Evolutionary conservation across 805 yeast genomes (phyloP), one percentile per base, ranked within the genome.

Genomic region (Saturnispora besseyi): DNA sequence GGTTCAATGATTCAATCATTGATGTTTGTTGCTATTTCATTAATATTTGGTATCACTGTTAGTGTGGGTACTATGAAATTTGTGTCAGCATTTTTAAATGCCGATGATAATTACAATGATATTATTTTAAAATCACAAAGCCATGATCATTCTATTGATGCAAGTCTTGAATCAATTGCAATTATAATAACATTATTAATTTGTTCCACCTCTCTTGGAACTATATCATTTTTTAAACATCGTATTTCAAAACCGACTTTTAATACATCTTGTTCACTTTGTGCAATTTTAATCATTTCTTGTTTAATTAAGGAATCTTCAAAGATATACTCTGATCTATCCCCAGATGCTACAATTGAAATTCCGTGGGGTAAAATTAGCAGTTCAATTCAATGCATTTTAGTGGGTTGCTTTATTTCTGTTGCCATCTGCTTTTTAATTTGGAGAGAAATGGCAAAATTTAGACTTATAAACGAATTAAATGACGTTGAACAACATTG

Each of bases 1-100:
- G 96, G 96, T 0, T 78, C 87, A 18, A 87, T 87, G 91, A 75
- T 80, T 52, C 88, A 87, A 60, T 81, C 89, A 11, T 62, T 84
- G 15, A 60, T 77, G 41, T 87, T 78, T 65, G 90, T 82, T 3
- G 56, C 72, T 0, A 51, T 77, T 2, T 70, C 88, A 1, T 64
- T 85, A 13, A 47, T 69, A 4, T 87, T 71, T 66, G 76, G 57
- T 29, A 54, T 54, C 13, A 51, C 48, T 4, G 45, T 52, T 10
- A 50, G 52, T 40, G 40, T 52, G 15, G 13, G 30, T 12, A 50
- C 55, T 1, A 32, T 52, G 34, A 28, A 29, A 12, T 18, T 34
- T 3, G 36, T 48, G 28, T 45, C 54, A 8, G 13, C 26, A 5
- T 44, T 46, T 24, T 18, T 52, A 7, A 44, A 49, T 26, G 11